Conservation (phyloP, 805 yeast species). For the Zygosaccharomyces bisporus region DNA sequence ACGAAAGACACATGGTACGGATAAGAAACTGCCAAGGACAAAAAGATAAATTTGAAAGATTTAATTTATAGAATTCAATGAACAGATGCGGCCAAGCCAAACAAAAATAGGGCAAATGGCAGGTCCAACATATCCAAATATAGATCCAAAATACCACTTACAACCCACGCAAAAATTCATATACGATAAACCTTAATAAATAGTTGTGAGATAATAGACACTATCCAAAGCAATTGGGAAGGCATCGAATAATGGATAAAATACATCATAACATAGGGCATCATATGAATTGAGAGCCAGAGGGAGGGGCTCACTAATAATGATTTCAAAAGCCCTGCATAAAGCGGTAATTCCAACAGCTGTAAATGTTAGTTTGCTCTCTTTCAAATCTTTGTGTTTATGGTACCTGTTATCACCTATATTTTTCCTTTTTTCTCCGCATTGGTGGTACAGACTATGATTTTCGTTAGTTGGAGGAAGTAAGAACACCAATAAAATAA, state of each 20-base stretch:
- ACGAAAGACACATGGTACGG: constrained; percentile 52
- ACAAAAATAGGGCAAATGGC: constrained; percentile 38
- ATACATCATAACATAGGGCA: constrained; percentile 48
- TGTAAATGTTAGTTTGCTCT: constrained; percentile 34
- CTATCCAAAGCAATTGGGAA: constrained; percentile 53
- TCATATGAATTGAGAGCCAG: constrained; percentile 50
- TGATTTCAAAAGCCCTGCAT: constrained; percentile 49
- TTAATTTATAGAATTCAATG: constrained; percentile 49
- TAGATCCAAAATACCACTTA: constrained; percentile 32
- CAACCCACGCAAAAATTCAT: constrained; percentile 47
- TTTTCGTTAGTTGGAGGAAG: constrained; percentile 49
- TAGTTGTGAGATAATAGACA: constrained; percentile 43
- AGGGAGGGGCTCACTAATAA: constrained; percentile 53
- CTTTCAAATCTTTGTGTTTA: constrained; percentile 30
- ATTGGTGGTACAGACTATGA: constrained; percentile 46
- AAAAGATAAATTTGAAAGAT: constrained; percentile 49
- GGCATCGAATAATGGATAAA: constrained; percentile 58
- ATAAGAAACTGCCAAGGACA: constrained; percentile 48
- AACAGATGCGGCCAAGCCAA: constrained; percentile 48
- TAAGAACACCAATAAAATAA: constrained; percentile 38
- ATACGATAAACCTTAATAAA: constrained; percentile 48
- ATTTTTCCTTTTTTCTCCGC: constrained; percentile 42
- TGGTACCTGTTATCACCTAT: constrained; percentile 40
- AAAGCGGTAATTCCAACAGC: constrained; percentile 33
- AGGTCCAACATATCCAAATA: constrained; percentile 38